Evolutionary conservation across 257 asterid species (phyloP).

Genomic region (Solanum pimpinellifolium): DNA sequence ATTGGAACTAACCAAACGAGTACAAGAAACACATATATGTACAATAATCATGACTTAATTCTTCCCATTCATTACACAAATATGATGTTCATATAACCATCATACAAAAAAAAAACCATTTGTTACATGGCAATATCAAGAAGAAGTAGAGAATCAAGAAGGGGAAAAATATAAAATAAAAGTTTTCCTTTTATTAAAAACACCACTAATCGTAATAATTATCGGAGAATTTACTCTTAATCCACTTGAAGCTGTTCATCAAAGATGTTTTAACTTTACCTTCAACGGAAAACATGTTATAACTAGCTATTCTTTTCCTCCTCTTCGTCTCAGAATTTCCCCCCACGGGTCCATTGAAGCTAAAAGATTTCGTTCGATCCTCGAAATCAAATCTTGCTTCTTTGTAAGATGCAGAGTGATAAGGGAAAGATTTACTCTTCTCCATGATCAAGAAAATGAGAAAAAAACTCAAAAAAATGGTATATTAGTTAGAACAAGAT

Average conservation of each 20-base stretch:
- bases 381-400: constrained; percentile 67
- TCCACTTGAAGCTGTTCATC: constrained; percentile 86
- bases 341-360: constrained; percentile 75
- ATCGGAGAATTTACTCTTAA: constrained; percentile 62
- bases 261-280: constrained; percentile 78
- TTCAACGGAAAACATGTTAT: constrained; percentile 67
- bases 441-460: constrained; percentile 35
- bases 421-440: constrained; percentile 63
- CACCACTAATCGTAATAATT: constrained; percentile 18
- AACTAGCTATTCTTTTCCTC: constrained; percentile 70
- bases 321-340: constrained; percentile 72
- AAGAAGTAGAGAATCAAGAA: not conserved
- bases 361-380: constrained; percentile 56
- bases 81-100: not conserved
- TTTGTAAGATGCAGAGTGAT: constrained; percentile 55
- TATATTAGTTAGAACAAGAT: constrained; percentile 6
- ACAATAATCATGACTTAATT: not conserved
- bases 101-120: not conserved
- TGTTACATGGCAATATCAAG: not conserved
- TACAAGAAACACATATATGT: not conserved
- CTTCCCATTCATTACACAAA: not conserved
- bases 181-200: not conserved
- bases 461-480: not conserved
- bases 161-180: not conserved
- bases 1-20: not conserved